phyloP scores from a whole-genome alignment of 257 asterid species.

The Verbena officinalis region DNA sequence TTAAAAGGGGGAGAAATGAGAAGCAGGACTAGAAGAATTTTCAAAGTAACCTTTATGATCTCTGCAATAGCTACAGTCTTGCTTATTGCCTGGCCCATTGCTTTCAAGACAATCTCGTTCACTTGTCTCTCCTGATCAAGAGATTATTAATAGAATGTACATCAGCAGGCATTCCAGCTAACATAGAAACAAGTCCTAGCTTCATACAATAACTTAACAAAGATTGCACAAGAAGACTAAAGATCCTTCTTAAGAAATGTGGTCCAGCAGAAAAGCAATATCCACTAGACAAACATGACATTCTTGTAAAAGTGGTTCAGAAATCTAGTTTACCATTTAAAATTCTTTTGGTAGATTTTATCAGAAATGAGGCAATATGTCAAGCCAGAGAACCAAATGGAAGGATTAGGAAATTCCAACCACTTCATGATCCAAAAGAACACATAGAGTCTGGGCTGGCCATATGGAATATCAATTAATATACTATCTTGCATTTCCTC shows the following conservation, averaged over 20 bases:
- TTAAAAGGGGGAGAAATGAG: not conserved
- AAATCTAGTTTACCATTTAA: not conserved
- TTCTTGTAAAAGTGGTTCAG: not conserved
- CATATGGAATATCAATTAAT: not conserved
- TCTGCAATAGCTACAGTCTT: slow-evolving; percentile 70
- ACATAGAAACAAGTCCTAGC: not conserved
- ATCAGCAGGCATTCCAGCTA: not conserved
- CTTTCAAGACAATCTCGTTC: slow-evolving; percentile 66
- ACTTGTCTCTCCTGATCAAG: slow-evolving; percentile 54
- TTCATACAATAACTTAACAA: not conserved
- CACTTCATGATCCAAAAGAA: not conserved
- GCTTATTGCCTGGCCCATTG: slow-evolving; percentile 83
- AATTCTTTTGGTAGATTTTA: not conserved
- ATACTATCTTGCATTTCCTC: not conserved
- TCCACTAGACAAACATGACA: not conserved
- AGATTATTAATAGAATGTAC: not conserved
- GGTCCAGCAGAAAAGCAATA: not conserved
- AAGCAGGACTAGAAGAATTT: not conserved
- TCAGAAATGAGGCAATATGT: not conserved
- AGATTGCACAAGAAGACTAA: not conserved
- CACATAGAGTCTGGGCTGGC: not conserved
- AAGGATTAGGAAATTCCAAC: not conserved
- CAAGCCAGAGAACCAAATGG: not conserved
- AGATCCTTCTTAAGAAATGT: not conserved
- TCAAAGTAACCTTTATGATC: slow-evolving; percentile 51